Percentiles rank a stretch among this genome's conserved stretches.
These are phyloP conservation scores for Grammothele lineata DNA, from an alignment of 768 basidiomycete genomes.

Conservation along the genomic window DNA sequence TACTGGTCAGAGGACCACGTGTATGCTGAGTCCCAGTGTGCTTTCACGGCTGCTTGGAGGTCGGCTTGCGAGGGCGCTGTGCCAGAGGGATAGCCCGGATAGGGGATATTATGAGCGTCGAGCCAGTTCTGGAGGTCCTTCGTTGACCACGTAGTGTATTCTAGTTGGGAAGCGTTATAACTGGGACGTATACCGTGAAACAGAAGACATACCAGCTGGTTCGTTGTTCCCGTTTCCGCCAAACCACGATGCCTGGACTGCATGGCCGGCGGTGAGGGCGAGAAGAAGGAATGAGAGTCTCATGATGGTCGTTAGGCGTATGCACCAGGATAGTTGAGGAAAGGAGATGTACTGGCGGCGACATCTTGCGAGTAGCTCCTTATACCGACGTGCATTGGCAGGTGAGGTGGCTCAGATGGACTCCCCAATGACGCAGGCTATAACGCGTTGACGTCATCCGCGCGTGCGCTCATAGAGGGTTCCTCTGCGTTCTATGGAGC, in stretches of 20 bases:
- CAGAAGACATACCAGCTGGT: slow-evolving; percentile 25
- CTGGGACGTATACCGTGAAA: not conserved
- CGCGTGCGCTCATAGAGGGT: too few species aligned
- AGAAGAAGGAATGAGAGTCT: slow-evolving; percentile 16
- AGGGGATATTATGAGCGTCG: slow-evolving; percentile 54
- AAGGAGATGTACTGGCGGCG: too few species aligned
- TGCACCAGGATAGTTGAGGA: too few species aligned
- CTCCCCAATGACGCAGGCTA: too few species aligned
- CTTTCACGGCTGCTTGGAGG: slow-evolving; percentile 46
- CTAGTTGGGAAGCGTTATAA: slow-evolving; percentile 14
- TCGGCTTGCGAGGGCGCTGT: slow-evolving; percentile 13
- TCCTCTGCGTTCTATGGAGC: too few species aligned
- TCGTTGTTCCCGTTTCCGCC: slow-evolving; percentile 21
- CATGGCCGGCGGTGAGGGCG: slow-evolving; percentile 26
- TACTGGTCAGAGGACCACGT: slow-evolving; percentile 65
- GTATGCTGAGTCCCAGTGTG: slow-evolving; percentile 49
- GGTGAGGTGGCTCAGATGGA: too few species aligned
- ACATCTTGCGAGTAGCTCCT: too few species aligned
- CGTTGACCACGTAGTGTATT: slow-evolving; percentile 54
- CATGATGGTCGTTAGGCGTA: too few species aligned
- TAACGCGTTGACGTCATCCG: too few species aligned
- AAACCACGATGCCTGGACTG: slow-evolving; percentile 30
- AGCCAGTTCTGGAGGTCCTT: slow-evolving; percentile 67
- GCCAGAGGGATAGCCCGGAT: slow-evolving; percentile 41
- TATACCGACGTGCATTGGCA: too few species aligned